Conservation (phyloP, 2,329 filamentous ascomycete genomes). For the Colletotrichum sp. region DNA sequence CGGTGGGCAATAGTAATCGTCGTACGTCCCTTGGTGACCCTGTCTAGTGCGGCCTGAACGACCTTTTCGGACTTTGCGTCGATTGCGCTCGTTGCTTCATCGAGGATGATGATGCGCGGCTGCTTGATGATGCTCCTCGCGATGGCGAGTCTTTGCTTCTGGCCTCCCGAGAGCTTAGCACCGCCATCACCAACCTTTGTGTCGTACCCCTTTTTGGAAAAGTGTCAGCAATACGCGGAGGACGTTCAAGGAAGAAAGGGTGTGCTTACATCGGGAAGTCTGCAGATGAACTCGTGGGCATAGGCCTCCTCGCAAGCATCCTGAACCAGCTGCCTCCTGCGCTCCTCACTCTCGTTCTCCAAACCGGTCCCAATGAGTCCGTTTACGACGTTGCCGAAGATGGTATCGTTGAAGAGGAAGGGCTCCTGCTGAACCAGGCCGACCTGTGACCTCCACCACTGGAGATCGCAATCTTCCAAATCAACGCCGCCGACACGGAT, state of each 20-base stretch:
- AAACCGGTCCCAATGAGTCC: slow-evolving; percentile 45
- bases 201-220: slow-evolving; percentile 46
- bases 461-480: slow-evolving; percentile 29
- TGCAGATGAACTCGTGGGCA: slow-evolving; percentile 57
- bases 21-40: slow-evolving; percentile 20
- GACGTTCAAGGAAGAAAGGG: rapidly evolving
- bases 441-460: slow-evolving; percentile 51
- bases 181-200: slow-evolving; percentile 65
- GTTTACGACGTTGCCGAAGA: slow-evolving; percentile 52
- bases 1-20: slow-evolving; percentile 30
- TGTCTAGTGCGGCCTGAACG: slow-evolving; percentile 36
- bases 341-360: slow-evolving; percentile 40
- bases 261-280: slow-evolving; percentile 44
- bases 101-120: slow-evolving; percentile 65
- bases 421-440: slow-evolving; percentile 62
- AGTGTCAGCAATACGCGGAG: neutral
- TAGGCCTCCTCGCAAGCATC: slow-evolving; percentile 57
- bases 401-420: slow-evolving; percentile 59
- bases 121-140: slow-evolving; percentile 65
- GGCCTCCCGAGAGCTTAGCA: slow-evolving; percentile 65
- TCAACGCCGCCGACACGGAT: slow-evolving; percentile 21
- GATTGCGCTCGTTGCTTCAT: slow-evolving; percentile 66
- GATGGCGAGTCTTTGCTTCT: slow-evolving; percentile 67
- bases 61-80: slow-evolving; percentile 42
- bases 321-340: slow-evolving; percentile 45